Base-by-base conservation (phyloP, 169 alveolate species). In the Theileria parva region DNA sequence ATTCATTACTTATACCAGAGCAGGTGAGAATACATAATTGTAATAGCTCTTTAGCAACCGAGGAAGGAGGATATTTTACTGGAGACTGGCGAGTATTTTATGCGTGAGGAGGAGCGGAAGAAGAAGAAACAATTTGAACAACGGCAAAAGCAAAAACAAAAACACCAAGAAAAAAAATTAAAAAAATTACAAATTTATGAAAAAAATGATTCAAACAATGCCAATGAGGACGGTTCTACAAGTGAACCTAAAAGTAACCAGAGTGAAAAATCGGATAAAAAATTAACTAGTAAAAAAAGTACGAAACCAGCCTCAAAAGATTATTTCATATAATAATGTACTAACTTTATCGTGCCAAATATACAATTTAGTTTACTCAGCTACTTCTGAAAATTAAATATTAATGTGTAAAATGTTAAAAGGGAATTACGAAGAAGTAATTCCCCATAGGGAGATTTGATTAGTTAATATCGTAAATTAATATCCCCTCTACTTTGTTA, bases 71-170 rank as follows among this genome's bases (percentile, higher is more conserved):
- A 97, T 86, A 60, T 96, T n/a, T 91, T 94, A 69, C 93, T 98
- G 95, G 98, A 97, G 86, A 86, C 98, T 71, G 99, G 99, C 13
- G 99, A 97, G 90, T 97, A 97, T 89, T 98, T 98, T 89, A 79
- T 96, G 83, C 85, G 91, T 61, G 95, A 90, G 68, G 80, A 89
- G 23, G 92, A 88, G 65, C 60, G 91, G 55, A 81, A 91, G 71
- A 71, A 74, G 61, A 81, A 69, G 48, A 59, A 68, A 32, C 86
- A 88, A 30, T 51, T 30, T 21, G 67, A 68, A 37, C 68, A 37
- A 50, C 30, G 70, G 19, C 89, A 81, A 34, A 50, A 66, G 55
- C 94, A 86, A 55, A 85, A 64, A 50, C 28, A 30, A 17, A 76
- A 76, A 64, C 77, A 73, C 15, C 13, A 77, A 34, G 87, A 76